Evolutionary conservation across 495 filamentous ascomycete genomes (phyloP).

Genomic region (Lophiotrema nucula): DNA sequence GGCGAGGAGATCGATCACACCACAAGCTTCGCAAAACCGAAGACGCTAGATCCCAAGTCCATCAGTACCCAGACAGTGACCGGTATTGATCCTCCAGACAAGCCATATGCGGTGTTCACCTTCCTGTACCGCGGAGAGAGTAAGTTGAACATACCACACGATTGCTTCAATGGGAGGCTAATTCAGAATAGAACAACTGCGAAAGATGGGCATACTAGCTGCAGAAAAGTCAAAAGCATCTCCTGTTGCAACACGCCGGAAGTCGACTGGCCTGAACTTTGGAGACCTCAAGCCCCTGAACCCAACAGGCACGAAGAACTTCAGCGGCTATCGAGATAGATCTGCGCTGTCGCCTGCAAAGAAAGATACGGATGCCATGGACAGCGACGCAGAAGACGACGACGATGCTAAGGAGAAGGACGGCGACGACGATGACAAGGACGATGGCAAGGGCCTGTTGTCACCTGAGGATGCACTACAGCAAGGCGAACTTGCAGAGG

Average conservation of each 20-base stretch:
- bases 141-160: slow-evolving; percentile 52
- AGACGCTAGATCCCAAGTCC: slow-evolving; percentile 91
- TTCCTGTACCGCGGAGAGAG: slow-evolving; percentile 97
- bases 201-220: slow-evolving; percentile 86
- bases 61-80: slow-evolving; percentile 98
- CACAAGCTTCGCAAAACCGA: slow-evolving; percentile 97
- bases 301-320: slow-evolving; percentile 75
- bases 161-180: slow-evolving; percentile 19
- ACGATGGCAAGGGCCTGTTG: slow-evolving; percentile 54
- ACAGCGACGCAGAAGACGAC: slow-evolving; percentile 59
- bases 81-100: slow-evolving; percentile 92
- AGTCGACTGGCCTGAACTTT: slow-evolving; percentile 77
- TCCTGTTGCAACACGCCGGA: slow-evolving; percentile 62
- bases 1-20: slow-evolving; percentile 86
- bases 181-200: slow-evolving; percentile 68
- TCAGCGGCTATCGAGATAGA: slow-evolving; percentile 80
- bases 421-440: slow-evolving; percentile 69
- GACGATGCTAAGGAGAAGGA: slow-evolving; percentile 50
- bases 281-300: slow-evolving; percentile 80
- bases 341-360: slow-evolving; percentile 50
- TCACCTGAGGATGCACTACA: slow-evolving; percentile 78
- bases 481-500: slow-evolving; percentile 84
- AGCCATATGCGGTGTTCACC: slow-evolving; percentile 94
- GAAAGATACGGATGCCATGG: slow-evolving; percentile 71
- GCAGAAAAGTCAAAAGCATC: slow-evolving; percentile 58